Base-by-base conservation (phyloP, 148 eudicot species). In the Heliosperma pusillum region DNA sequence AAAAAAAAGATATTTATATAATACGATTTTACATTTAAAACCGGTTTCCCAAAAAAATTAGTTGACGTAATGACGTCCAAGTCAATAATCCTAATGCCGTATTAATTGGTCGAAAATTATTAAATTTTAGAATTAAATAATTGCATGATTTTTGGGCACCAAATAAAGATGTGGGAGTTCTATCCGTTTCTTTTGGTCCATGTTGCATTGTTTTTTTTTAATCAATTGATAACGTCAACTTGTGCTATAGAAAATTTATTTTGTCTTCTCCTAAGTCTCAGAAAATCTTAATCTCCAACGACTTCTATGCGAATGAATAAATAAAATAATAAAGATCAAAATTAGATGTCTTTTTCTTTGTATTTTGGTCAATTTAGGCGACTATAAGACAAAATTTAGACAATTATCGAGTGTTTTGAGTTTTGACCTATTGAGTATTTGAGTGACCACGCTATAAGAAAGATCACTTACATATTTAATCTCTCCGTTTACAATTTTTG, bases 281-380 rank as follows among this genome's bases (percentile, higher is more conserved):
- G n/a, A 47, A 20, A 29, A 6, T 77, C 74, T 69, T 40, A 69
- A 19, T 69, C 10, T 50, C 30, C 36, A 15, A 24, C 29, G 4
- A 29, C 12, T 55, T 6, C 5, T 20, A 21, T 66, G 11, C 13
- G 21, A 26, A 44, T 17, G 10, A 62, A 29, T 10, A 66, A 27
- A 24, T 25, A 36, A 53, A 56, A 50, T 7, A 36, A 36, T 36
- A 36, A 36, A 36, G 42, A 36, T 36, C 42, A 36, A 36, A 36
- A 36, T 36, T 36, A 36, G 42, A 7, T 62, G 74, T 60, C 69
- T 16, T n/a, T 17, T 9, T 71, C 69, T 16, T 19, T 45, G 24
- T 20, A 4, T 21, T 62, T 30, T 19, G 15, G 80, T 77, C 80
- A 71, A 77, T 62, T 70, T 70, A 30, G 80, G 75, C 74, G 33